These are phyloP conservation scores for Brassica hybrid DNA, from an alignment of 441 rosid genomes.

Conservation along the genomic window DNA sequence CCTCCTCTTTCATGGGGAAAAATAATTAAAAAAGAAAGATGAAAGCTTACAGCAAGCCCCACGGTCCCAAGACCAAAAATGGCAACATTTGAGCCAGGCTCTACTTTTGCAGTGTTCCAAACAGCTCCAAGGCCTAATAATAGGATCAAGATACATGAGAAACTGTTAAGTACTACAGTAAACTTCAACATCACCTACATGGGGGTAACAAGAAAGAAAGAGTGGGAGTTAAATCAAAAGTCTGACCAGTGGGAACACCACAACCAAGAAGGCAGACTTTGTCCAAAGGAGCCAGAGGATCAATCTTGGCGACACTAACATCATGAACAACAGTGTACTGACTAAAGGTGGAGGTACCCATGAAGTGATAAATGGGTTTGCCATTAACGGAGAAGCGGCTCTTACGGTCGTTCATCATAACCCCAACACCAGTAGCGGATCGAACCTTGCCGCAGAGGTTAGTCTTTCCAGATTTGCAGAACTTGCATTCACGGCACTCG, in stretches of 20 bases:
- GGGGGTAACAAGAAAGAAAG: no score
- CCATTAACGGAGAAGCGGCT: conserved; percentile 87
- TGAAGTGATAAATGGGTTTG: conserved; percentile 88
- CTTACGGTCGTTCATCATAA: conserved; percentile 91
- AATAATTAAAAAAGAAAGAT: background rate
- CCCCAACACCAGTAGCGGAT: conserved; percentile 90
- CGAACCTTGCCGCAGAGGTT: conserved; percentile 96
- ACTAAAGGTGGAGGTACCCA: conserved; percentile 88
- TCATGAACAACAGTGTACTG: conserved; percentile 64
- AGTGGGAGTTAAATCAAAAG: no score
- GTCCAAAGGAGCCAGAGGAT: conserved; percentile 88
- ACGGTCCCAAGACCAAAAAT: conserved; percentile 96
- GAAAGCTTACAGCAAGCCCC: conserved; percentile 76
- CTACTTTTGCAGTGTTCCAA: conserved; percentile 99
- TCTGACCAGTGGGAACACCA: conserved; percentile 64
- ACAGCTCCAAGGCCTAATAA: conserved; percentile 91
- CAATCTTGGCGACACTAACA: conserved; percentile 95
- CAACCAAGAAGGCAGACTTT: conserved; percentile 99
- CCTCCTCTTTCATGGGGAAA: background rate
- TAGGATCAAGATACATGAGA: conserved; percentile 1
- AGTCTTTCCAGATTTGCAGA: conserved; percentile 95
- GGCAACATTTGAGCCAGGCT: conserved; percentile 84
- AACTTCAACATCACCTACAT: background rate
- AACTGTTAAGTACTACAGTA: background rate
- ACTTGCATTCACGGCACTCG: conserved; percentile 95